Conservation (phyloP, 1,284 basidiomycete genomes). For the Leccinum subrobustum region DNA sequence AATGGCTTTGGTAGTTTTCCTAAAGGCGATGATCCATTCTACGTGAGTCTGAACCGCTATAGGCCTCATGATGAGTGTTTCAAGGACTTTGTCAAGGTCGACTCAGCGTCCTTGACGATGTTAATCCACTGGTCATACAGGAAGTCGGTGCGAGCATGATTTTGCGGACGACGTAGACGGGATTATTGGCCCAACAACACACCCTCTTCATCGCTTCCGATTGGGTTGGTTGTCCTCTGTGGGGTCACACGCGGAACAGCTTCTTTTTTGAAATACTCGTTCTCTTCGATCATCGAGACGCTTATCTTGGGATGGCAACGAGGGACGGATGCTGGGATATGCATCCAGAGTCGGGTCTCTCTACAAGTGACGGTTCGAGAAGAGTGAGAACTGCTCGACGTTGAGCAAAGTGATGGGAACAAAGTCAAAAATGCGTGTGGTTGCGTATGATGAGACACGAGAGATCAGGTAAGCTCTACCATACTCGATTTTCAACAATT, state of each 20-base stretch:
- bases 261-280: not conserved
- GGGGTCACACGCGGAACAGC: not conserved
- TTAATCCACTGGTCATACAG: conserved; percentile 3
- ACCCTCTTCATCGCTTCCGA: not conserved
- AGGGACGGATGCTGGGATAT: not conserved
- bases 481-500: not conserved
- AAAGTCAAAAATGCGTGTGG: not conserved
- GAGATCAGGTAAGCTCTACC: not conserved
- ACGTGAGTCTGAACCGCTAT: conserved; percentile 20
- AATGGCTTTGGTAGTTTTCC: conserved; percentile 19
- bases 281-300: not conserved
- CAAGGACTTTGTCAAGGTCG: conserved; percentile 11
- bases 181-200: conserved; percentile 2
- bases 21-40: conserved; percentile 34
- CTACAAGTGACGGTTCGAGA: not conserved
- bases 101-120: conserved; percentile 4
- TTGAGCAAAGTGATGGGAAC: not conserved
- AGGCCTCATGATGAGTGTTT: conserved; percentile 5
- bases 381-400: not conserved
- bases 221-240: not conserved
- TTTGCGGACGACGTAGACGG: not conserved
- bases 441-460: not conserved
- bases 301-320: not conserved
- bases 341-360: not conserved
- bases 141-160: not conserved